Evolutionary conservation across 1,284 basidiomycete genomes (phyloP).

Genomic region (Apiotrichum gracile): DNA sequence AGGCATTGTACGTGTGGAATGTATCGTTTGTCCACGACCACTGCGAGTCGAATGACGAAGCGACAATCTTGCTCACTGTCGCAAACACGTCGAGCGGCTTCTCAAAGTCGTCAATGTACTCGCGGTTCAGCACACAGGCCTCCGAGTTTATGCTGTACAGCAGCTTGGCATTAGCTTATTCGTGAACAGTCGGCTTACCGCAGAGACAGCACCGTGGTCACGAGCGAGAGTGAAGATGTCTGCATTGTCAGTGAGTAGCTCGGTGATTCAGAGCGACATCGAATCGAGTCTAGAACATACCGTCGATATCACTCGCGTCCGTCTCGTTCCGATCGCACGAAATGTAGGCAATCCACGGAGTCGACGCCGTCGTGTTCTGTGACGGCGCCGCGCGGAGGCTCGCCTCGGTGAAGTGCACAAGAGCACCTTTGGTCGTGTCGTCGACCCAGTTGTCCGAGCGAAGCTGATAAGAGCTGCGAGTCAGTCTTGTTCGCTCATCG

Average conservation of each 20-base stretch:
- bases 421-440: constrained; percentile 56
- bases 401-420: constrained; percentile 70
- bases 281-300: no score
- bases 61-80: constrained; percentile 19
- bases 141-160: constrained; percentile 67
- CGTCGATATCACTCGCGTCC: constrained; percentile 47
- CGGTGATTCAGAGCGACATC: no score
- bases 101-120: constrained; percentile 62
- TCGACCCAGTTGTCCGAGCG: constrained; percentile 30
- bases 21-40: constrained; percentile 53
- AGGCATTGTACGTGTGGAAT: constrained; percentile 54
- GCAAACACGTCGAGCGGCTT: constrained; percentile 73
- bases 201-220: constrained; percentile 69
- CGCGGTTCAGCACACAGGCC: constrained; percentile 66
- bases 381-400: constrained; percentile 4
- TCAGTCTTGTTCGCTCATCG: no score
- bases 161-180: constrained; percentile 50
- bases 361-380: constrained; percentile 52
- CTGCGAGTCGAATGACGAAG: constrained; percentile 59
- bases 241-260: no score
- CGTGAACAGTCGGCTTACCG: constrained; percentile 50
- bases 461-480: constrained; percentile 40
- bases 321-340: constrained; percentile 72
- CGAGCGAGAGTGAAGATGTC: constrained; percentile 76
- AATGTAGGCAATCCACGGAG: constrained; percentile 84